A percentile compares a stretch with the other conserved stretches of the same genome.
phyloP scores from a whole-genome alignment of 495 filamentous ascomycete species.

The Talaromyces wortmannii region DNA sequence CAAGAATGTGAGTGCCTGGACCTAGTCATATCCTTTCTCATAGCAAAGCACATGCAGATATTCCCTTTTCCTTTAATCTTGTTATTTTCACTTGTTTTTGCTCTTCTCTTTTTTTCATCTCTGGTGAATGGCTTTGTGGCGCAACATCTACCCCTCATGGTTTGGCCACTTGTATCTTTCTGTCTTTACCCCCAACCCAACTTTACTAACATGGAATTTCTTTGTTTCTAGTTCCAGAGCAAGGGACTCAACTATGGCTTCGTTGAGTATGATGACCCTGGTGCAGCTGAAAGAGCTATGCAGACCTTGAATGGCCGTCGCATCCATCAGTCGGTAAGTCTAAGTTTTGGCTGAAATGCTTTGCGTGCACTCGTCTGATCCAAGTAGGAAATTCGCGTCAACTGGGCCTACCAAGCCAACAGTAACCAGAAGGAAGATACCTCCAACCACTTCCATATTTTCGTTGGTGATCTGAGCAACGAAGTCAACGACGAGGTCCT shows the following conservation, averaged over 20 bases:
- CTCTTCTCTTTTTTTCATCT: not conserved
- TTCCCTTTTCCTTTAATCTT: not conserved
- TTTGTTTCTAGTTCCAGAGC: slow-evolving; percentile 52
- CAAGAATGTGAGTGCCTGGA: slow-evolving; percentile 71
- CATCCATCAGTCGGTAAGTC: slow-evolving; percentile 85
- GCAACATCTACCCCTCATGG: no score
- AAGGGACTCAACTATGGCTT: slow-evolving; percentile 99
- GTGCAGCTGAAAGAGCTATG: slow-evolving; percentile 94
- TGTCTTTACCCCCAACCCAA: not conserved
- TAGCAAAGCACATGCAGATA: not conserved
- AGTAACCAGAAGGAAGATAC: slow-evolving; percentile 94
- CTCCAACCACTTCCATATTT: slow-evolving; percentile 98
- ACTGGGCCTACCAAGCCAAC: slow-evolving; percentile 99
- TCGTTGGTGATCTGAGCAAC: slow-evolving; percentile 96
- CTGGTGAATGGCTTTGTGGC: no score
- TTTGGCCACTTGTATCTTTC: no score
- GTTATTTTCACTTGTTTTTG: not conserved
- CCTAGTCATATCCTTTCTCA: not conserved
- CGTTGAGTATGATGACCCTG: slow-evolving; percentile 97
- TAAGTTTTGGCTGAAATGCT: not conserved
- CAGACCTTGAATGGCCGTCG: slow-evolving; percentile 89
- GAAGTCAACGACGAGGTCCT: slow-evolving; percentile 98
- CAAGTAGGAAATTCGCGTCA: slow-evolving; percentile 91
- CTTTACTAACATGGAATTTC: not conserved
- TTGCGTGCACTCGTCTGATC: not conserved